Evolutionary conservation across 306 rosid species (phyloP).

Genomic region (Vachellia collinsii): DNA sequence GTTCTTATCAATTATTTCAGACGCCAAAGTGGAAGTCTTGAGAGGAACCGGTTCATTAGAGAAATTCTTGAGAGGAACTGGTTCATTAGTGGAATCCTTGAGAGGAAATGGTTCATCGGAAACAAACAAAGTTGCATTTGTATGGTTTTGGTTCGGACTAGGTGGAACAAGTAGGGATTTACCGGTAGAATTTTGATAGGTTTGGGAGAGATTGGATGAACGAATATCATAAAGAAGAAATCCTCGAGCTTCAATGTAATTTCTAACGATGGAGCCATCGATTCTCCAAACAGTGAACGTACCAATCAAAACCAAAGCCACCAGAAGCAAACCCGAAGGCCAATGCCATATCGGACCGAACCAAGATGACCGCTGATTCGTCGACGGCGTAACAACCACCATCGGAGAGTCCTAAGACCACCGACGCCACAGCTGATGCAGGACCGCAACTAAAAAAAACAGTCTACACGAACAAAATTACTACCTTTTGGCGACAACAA

Average conservation of each 20-base stretch:
- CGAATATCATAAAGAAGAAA: slow-evolving; percentile 52
- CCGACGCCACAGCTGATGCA: not conserved
- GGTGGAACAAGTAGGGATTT: slow-evolving; percentile 12
- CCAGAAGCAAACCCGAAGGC: slow-evolving; percentile 59
- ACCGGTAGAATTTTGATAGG: slow-evolving; percentile 31
- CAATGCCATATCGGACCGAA: slow-evolving; percentile 61
- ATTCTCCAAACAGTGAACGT: slow-evolving; percentile 75
- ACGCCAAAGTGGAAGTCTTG: slow-evolving; percentile 31
- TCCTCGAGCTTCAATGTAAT: slow-evolving; percentile 55
- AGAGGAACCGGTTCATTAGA: not conserved
- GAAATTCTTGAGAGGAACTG: slow-evolving; percentile 30
- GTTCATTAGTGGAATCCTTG: slow-evolving; percentile 17
- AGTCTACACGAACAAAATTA: slow-evolving; percentile 5
- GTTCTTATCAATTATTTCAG: slow-evolving; percentile 33
- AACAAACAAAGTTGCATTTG: slow-evolving; percentile 1
- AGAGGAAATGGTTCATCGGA: not conserved
- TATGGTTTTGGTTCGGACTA: slow-evolving; percentile 39
- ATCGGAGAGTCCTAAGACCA: slow-evolving; percentile 42
- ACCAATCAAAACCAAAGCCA: slow-evolving; percentile 56
- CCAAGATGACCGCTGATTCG: slow-evolving; percentile 46
- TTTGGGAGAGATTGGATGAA: slow-evolving; percentile 43
- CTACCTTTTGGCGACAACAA: slow-evolving; percentile 36
- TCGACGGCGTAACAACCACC: slow-evolving; percentile 49
- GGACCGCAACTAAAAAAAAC: slow-evolving; percentile 17
- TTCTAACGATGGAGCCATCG: slow-evolving; percentile 62